A percentile compares a stretch with the other conserved stretches of the same genome.
These are phyloP conservation scores for Botrytis tulipae DNA, from an alignment of 2,329 filamentous ascomycete species.

Conservation along the genomic window DNA sequence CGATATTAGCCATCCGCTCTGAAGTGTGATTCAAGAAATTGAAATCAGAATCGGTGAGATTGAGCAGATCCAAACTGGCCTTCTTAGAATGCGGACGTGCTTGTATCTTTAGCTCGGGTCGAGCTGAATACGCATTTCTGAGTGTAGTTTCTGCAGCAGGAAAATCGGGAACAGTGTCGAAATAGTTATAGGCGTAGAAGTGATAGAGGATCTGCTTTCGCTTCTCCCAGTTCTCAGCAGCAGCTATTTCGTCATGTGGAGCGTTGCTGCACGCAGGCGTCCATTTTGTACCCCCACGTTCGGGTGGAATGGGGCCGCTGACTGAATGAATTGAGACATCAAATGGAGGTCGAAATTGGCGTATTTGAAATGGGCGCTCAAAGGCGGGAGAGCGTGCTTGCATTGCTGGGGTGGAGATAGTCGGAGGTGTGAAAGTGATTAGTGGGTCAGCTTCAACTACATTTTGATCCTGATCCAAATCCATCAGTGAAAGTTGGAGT, in stretches of 20 bases:
- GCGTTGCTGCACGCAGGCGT: neutral
- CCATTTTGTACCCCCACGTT: neutral
- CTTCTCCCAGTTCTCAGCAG: neutral
- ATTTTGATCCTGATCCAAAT: neutral
- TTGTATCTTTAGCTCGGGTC: neutral
- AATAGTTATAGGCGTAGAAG: conserved; percentile 3
- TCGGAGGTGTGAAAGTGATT: neutral
- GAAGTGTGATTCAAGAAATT: neutral
- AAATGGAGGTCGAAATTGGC: neutral
- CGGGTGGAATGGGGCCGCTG: neutral
- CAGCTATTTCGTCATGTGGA: neutral
- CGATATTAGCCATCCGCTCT: neutral
- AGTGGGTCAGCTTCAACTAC: neutral
- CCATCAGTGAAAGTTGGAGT: neutral
- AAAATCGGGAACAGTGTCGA: neutral
- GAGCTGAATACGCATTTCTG: neutral
- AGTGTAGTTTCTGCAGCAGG: neutral
- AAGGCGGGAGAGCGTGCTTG: neutral
- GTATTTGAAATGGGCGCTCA: neutral
- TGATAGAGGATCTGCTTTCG: conserved; percentile 6
- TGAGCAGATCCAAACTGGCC: neutral
- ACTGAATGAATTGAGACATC: neutral
- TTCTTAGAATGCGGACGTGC: neutral
- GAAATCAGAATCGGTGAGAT: neutral
- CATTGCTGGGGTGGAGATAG: neutral